Base-by-base conservation (phyloP, 345 rosid species). In the Reutealis trisperma region DNA sequence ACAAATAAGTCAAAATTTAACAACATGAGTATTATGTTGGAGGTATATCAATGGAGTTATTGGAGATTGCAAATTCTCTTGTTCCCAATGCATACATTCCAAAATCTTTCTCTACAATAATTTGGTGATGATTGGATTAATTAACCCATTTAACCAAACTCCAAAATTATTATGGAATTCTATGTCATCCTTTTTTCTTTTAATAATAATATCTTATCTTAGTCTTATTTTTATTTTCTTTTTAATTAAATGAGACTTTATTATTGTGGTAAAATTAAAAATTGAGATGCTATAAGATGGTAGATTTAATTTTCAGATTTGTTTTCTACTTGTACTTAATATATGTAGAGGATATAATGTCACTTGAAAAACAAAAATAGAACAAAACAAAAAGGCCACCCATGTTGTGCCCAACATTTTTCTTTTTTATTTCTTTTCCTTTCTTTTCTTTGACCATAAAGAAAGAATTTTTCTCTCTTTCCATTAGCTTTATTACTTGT, bases 41-140 rank as follows among this genome's bases (percentile, higher is more conserved):
- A 67, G 55, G 30, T 25, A 45, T 13, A 22, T 45, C 9, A 44
- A 67, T 67, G 54, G 71, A 21, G 16, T n/a, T n/a, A 15, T 10
- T 67, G 55, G 47, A 68, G 55, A 45, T 45, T 13, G 52, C 27
- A 44, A 47, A 67, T 67, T 67, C 55, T 67, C 34, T 67, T 11
- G 45, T 30, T 30, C n/a, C 10, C 49, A 4, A 42, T 37, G 1
- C 30, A 19, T 32, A 8, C 47, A 3, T 4, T 67, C 52, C 59
- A 69, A 14, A 24, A 69, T 69, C 41, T 67, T 42, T 30, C n/a
- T n/a, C 18, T 25, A 6, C 34, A 69, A 49, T 70, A 51, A 70
- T 70, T 22, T 4, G 2, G 24, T 70, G 60, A 70, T 70, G 73
- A 70, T 70, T 68, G 58, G n/a, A 68, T 54, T n/a, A 49, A 14